Evolutionary conservation across 2,329 filamentous ascomycete species (phyloP).

Genomic region (Tolypocladium pustulatum): DNA sequence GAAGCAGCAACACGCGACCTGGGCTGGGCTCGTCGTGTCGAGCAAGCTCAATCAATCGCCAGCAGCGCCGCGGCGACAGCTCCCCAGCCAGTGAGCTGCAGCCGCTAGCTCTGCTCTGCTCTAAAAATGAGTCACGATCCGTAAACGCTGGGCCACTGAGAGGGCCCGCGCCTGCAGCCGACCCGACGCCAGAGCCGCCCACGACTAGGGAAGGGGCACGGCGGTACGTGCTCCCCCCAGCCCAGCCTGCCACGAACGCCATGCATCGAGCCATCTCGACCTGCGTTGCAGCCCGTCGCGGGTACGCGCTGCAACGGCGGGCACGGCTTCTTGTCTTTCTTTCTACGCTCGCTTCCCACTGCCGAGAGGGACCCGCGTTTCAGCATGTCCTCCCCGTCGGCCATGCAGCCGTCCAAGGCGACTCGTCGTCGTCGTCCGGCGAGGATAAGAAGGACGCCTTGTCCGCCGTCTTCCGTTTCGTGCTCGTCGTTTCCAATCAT

Average conservation of each 20-base stretch:
- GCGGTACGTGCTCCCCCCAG: not conserved
- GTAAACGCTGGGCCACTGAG: slow-evolving; percentile 20
- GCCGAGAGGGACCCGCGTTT: not conserved
- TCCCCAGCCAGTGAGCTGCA: not conserved
- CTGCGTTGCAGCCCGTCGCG: not conserved
- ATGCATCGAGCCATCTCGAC: not conserved
- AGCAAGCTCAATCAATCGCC: no score
- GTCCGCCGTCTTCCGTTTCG: slow-evolving; percentile 15
- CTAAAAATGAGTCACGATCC: slow-evolving; percentile 19
- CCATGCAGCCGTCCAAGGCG: not conserved
- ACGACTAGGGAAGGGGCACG: not conserved
- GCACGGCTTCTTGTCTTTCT: no score
- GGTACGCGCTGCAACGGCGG: not conserved
- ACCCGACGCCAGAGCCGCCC: slow-evolving; percentile 11
- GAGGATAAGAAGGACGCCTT: slow-evolving; percentile 18
- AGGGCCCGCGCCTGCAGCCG: slow-evolving; percentile 18
- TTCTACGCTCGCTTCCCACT: not conserved
- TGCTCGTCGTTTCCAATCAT: slow-evolving; percentile 13
- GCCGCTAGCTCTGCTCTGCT: slow-evolving; percentile 5
- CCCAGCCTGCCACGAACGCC: no score
- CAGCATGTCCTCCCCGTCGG: not conserved
- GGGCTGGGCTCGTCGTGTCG: no score
- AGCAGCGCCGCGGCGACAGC: no score
- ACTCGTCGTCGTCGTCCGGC: slow-evolving; percentile 1
- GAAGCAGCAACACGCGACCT: no score